Base-by-base conservation (phyloP, 108 stramenopile species). In the Nannochloropsis salina region DNA sequence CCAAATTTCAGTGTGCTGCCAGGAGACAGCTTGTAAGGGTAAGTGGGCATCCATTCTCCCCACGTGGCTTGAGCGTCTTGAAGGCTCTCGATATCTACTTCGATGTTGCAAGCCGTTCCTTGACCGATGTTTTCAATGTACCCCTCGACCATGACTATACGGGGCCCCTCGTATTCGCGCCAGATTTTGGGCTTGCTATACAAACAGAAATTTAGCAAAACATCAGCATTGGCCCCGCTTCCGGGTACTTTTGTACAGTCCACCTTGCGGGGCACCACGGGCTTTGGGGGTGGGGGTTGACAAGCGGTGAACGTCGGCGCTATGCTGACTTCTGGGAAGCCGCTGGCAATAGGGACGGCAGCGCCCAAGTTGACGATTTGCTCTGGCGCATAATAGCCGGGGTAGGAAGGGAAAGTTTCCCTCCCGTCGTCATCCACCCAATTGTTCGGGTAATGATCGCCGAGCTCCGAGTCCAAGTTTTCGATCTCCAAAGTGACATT, bases 381-480 rank as follows among this genome's bases (percentile, higher is more conserved):
- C 61, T 74, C 61, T 2, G 61, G 61, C n/a, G 61, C 61, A n/a
- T n/a, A 74, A 2, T 6, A 74, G 61, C 61, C 61, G 2, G 61
- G 61, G 8, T n/a, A 74, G 8, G 61, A 74, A 74, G 61, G 61
- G n/a, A 74, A 74, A 15, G n/a, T 74, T 1, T 74, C 61, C 15
- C n/a, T n/a, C 61, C 61, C 61, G n/a, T 74, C 61, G 15, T 74
- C 61, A 74, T 74, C 61, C 61, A 74, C 4, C 61, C 61, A 74
- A 6, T 74, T 74, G 61, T 15, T 74, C n/a, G 61, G 61, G 61
- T 74, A 74, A 74, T 74, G 61, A 74, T 74, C 61, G 61, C 61
- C 61, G 15, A 74, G 6, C n/a, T 74, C 61, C 61, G n/a, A n/a
- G 6, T 74, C 61, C 3, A 74, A 74, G n/a, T 74, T 74, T 6